Base-by-base conservation (phyloP, 768 basidiomycete species). In the Lactarius deliciosus region DNA sequence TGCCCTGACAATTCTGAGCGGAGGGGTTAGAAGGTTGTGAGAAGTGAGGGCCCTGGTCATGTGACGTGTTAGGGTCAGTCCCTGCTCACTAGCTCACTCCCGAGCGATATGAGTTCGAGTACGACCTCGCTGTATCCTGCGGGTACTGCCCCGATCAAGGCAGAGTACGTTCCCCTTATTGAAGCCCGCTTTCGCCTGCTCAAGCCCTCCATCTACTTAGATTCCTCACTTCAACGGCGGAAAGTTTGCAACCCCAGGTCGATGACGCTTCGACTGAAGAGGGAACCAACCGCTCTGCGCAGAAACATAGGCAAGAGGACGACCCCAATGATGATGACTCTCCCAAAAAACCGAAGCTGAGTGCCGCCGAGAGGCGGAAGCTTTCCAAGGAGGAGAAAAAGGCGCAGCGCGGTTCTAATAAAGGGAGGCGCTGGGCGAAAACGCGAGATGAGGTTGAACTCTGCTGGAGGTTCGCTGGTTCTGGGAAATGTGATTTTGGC, bases 381-480 rank as follows among this genome's bases (percentile, higher is more conserved):
- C 73, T 81, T 63, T 83, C 81, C 13, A 87, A 85, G 73, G 86
- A 87, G 69, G 83, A 88, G 74, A 89, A 85, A 75, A 91, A 91
- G 75, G 85, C 87, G 13, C 83, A 86, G 66, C 80, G 85, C 38
- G 95, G 95, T 2, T 86, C 88, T 66, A 97, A 96, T 76, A 96
- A 94, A 74, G 88, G 86, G 15, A 77, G 96, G 50, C 82, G 86
- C 16, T 95, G 94, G 75, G 86, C 82, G 20, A 89, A 89, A 73
- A 81, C 91, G 20, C 81, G 85, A 61, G 95, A 96, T 72, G 90
- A 91, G 54, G 77, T 93, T 3, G 88, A 93, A 40, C 78, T 98
- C 32, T 98, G 96, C 77, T 90, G 88, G 84, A 84, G 82, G 60
- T 77, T 94, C 60, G 94, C 92, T 3, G 85, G 81, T 60, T 91